Percentiles rank a stretch among this genome's conserved stretches.
These are phyloP conservation scores for Rosa lucieae DNA, from an alignment of 306 rosid species.

Conservation along the genomic window DNA sequence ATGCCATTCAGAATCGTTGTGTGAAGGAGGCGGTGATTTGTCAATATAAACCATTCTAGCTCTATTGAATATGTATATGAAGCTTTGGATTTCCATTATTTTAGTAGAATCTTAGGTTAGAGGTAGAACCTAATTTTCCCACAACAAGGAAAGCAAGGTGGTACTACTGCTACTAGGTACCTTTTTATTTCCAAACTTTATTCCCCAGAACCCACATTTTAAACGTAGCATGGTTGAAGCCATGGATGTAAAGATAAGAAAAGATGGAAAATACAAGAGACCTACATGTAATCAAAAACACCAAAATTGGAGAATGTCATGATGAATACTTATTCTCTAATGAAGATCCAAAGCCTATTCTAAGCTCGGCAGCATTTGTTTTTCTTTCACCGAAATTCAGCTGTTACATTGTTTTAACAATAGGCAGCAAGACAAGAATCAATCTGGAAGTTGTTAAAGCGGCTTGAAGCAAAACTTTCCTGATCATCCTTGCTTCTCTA, in stretches of 20 bases:
- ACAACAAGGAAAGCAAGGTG: neutral
- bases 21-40: too few relatives aligned
- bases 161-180: too few relatives aligned
- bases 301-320: neutral
- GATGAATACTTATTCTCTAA: neutral
- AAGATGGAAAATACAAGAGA: neutral
- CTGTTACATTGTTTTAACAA: conserved; percentile 39
- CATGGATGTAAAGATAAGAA: neutral
- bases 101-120: neutral
- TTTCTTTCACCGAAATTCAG: conserved; percentile 40
- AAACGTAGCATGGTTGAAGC: neutral
- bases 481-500: conserved; percentile 59
- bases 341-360: neutral
- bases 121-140: neutral
- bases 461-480: conserved; percentile 43
- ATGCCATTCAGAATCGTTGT: neutral
- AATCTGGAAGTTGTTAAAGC: conserved; percentile 34
- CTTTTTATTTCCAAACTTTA: neutral
- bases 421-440: conserved; percentile 45
- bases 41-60: too few relatives aligned
- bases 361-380: conserved; percentile 54
- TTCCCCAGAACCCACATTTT: neutral
- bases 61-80: neutral
- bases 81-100: neutral
- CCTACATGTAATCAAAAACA: neutral